Conservation (phyloP, 2,329 filamentous ascomycete genomes). For the Trichoderma sp. region DNA sequence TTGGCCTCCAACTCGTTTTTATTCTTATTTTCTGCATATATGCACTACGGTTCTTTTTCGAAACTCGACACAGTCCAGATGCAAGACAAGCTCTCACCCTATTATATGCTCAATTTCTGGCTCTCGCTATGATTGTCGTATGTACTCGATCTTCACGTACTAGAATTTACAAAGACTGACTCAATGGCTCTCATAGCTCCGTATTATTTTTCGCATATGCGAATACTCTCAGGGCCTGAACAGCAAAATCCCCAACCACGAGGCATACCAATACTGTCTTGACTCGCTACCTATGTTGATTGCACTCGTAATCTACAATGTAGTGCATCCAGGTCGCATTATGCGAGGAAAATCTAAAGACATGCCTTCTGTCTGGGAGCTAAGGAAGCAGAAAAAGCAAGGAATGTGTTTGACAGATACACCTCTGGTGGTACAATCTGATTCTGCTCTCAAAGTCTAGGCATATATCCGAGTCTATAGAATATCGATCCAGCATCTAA, state of each 20-base stretch:
- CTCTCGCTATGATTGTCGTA: background rate
- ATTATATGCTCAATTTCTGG: background rate
- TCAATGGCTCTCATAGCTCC: background rate
- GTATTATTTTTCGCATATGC: constrained; percentile 1
- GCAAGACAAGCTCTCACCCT: background rate
- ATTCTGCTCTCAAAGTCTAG: no score
- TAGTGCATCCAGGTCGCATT: background rate
- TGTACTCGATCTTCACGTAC: background rate
- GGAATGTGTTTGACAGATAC: no score
- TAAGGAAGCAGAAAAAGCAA: background rate
- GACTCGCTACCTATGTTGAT: background rate
- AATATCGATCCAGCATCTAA: no score
- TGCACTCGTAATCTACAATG: background rate
- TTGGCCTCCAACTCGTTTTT: background rate
- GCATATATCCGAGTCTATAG: no score
- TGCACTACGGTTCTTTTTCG: background rate
- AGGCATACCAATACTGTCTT: background rate
- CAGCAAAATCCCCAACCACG: background rate
- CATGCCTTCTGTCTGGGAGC: background rate
- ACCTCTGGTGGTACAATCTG: no score
- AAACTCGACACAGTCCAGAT: background rate
- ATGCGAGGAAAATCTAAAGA: background rate
- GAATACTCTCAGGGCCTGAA: background rate
- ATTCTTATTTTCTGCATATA: background rate
- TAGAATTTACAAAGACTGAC: no score